phyloP scores from a whole-genome alignment of 148 eudicot genomes.

The Camellia japonica region DNA sequence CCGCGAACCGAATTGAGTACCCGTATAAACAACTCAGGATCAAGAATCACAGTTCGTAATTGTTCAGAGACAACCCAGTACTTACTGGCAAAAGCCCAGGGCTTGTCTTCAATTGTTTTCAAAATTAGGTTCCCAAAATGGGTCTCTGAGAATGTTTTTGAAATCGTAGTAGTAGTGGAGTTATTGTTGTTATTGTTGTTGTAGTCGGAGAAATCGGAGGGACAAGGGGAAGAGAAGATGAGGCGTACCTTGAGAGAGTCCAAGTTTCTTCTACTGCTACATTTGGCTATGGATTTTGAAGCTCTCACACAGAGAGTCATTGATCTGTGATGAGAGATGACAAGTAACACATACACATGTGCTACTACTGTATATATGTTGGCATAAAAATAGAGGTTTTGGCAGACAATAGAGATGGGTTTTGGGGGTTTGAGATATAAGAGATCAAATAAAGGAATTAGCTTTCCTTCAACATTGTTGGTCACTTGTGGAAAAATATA shows the following conservation, averaged over 20 bases:
- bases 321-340: constrained; percentile 16
- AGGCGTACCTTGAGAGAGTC: constrained; percentile 34
- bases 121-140: constrained; percentile 28
- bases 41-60: constrained; percentile 26
- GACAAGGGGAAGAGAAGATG: constrained; percentile 18
- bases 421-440: background rate
- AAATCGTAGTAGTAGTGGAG: background rate
- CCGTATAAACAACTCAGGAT: constrained; percentile 39
- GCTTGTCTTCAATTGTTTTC: constrained; percentile 28
- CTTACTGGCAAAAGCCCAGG: constrained; percentile 24
- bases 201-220: constrained; percentile 7
- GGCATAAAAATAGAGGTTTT: background rate
- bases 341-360: constrained; percentile 13
- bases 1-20: constrained; percentile 33
- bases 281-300: constrained; percentile 33
- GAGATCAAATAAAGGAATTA: no score
- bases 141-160: constrained; percentile 2
- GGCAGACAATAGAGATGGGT: background rate
- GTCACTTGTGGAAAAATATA: no score
- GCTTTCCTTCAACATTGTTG: no score
- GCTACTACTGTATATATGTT: background rate
- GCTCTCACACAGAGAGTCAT: constrained; percentile 48
- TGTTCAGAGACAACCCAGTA: constrained; percentile 22
- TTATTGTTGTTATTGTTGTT: background rate
- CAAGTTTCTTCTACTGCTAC: constrained; percentile 6